Evolutionary conservation across 768 basidiomycete genomes (phyloP).

Genomic region (Tricholoma terreum): DNA sequence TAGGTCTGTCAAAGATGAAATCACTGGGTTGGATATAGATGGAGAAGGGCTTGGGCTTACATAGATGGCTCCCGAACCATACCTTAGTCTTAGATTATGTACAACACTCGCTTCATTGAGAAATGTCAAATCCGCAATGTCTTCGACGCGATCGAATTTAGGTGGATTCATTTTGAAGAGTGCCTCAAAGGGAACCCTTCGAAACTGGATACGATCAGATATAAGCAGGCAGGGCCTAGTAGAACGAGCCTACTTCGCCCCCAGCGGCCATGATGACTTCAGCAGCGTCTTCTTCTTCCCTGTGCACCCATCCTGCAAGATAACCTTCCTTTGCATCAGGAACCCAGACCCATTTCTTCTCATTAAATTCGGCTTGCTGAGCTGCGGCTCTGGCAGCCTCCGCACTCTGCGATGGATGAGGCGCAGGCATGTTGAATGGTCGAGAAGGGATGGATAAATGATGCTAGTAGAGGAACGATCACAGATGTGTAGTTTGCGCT

Average conservation of each 20-base stretch:
- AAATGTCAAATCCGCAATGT: conserved; percentile 97
- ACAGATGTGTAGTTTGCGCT: background rate
- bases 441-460: background rate
- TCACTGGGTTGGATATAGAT: conserved; percentile 3
- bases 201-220: conserved; percentile 21
- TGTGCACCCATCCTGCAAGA: conserved; percentile 90
- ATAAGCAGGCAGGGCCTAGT: background rate
- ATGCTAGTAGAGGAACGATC: background rate
- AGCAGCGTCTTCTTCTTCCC: conserved; percentile 78
- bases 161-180: conserved; percentile 97
- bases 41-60: conserved; percentile 45
- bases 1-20: conserved; percentile 59
- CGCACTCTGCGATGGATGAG: conserved; percentile 47
- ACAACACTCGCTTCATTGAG: conserved; percentile 98
- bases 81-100: conserved; percentile 92
- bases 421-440: conserved; percentile 41
- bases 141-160: conserved; percentile 96
- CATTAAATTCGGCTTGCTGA: conserved; percentile 93
- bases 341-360: conserved; percentile 99
- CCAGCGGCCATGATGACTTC: conserved; percentile 83
- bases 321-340: conserved; percentile 92
- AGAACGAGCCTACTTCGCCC: conserved; percentile 60
- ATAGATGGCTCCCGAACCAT: conserved; percentile 89
- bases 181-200: conserved; percentile 68
- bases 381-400: conserved; percentile 85